Percentiles rank a stretch among this genome's conserved stretches.
phyloP scores from a whole-genome alignment of 1,139 yeast species.

The Yamadazyma jaroonii region DNA sequence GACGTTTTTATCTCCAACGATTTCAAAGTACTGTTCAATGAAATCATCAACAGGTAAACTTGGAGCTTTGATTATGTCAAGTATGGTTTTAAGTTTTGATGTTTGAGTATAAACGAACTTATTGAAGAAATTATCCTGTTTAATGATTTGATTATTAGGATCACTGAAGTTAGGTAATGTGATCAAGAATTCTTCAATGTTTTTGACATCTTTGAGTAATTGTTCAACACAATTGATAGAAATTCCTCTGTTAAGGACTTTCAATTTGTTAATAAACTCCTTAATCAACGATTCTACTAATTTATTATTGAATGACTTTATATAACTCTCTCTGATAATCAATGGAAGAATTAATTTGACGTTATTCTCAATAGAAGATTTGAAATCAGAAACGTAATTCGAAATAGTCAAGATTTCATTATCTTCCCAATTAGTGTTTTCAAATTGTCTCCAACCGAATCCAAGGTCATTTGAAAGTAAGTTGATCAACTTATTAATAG shows the following conservation, averaged over 20 bases:
- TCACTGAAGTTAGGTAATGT: conserved; percentile 48
- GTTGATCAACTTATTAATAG: conserved; percentile 54
- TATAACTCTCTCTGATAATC: conserved; percentile 68
- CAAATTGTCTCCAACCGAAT: conserved; percentile 82
- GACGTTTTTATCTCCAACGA: conserved; percentile 64
- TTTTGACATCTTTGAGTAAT: conserved; percentile 66
- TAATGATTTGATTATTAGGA: conserved; percentile 18
- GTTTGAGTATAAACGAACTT: conserved; percentile 51
- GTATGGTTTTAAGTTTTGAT: conserved; percentile 54
- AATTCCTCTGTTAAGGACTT: conserved; percentile 53
- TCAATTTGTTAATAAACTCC: conserved; percentile 58
- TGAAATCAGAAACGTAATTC: conserved; percentile 60
- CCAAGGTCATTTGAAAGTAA: conserved; percentile 64
- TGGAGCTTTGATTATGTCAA: conserved; percentile 65
- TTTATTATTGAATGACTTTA: conserved; percentile 73
- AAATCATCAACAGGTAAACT: conserved; percentile 61
- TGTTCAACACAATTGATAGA: conserved; percentile 77
- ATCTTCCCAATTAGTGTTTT: conserved; percentile 69
- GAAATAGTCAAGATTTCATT: conserved; percentile 64
- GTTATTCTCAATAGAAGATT: conserved; percentile 43
- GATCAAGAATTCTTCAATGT: conserved; percentile 55
- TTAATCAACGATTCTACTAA: conserved; percentile 62
- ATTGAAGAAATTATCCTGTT: conserved; percentile 27
- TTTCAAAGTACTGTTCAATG: conserved; percentile 62
- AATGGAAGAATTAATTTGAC: conserved; percentile 52